A percentile compares a stretch with the other conserved stretches of the same genome.
These are phyloP conservation scores for Erigeron canadensis DNA, from an alignment of 129 eudicot genomes.

Conservation along the genomic window DNA sequence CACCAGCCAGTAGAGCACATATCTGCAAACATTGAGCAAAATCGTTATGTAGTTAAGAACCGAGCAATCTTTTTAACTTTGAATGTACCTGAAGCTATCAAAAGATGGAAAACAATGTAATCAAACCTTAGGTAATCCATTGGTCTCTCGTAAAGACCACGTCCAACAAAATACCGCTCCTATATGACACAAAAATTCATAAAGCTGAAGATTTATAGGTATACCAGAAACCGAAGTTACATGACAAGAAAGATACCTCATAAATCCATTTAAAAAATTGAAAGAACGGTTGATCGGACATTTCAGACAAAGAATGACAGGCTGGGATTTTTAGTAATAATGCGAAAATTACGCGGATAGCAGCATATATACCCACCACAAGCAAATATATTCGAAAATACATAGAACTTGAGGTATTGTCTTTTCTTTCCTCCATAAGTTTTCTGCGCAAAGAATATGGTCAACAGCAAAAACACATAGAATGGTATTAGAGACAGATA, in stretches of 20 bases:
- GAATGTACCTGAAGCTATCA: neutral
- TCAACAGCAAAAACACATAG: conserved; percentile 8
- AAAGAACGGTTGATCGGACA: conserved; percentile 86
- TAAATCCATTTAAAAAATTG: conserved; percentile 98
- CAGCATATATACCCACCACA: conserved; percentile 88
- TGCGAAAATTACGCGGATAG: conserved; percentile 63
- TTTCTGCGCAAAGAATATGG: conserved; percentile 45
- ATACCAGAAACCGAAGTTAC: conserved; percentile 16
- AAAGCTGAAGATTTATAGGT: neutral
- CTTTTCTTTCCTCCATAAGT: conserved; percentile 65
- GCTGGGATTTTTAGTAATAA: conserved; percentile 73
- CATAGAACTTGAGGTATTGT: conserved; percentile 43
- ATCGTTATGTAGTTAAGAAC: no score
- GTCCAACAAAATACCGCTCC: conserved; percentile 98
- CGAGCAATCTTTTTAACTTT: conserved; percentile 8
- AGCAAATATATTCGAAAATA: conserved; percentile 82
- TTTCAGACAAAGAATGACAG: conserved; percentile 74
- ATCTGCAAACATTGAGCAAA: conserved; percentile 53
- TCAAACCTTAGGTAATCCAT: conserved; percentile 83
- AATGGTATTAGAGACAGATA: neutral
- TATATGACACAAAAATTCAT: conserved; percentile 66
- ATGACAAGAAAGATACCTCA: conserved; percentile 49
- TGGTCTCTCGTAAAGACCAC: conserved; percentile 91
- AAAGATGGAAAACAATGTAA: neutral
- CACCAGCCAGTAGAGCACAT: conserved; percentile 88